Base-by-base conservation (phyloP, 2,329 filamentous ascomycete species). In the Penicillium occitanis region DNA sequence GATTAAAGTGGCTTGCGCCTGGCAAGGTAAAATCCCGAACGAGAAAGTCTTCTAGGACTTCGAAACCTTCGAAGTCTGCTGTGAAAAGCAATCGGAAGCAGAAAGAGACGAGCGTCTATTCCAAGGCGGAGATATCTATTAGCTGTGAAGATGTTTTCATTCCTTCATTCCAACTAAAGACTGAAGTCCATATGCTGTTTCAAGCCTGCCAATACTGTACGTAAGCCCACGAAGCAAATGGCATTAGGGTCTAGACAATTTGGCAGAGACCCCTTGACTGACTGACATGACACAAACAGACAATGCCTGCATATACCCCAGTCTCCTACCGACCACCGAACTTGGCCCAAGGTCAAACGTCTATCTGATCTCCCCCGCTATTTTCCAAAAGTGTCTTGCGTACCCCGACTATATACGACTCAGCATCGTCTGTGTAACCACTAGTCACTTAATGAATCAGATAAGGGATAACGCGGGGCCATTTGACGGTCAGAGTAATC, bases 1-100 rank as follows among this genome's bases (percentile, higher is more conserved):
- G 19, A 13, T 40, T 70, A n/a, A 77, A 72, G 22, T 81, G 79
- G 78, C 71, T 81, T 5, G 72, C 76, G n/a, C 77, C 78, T 1
- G 78, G 78, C 4, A 76, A 69, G 60, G 73, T 80, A 17, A 51
- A 51, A 51, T 51, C 48, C 25, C 48, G 48, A 30, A 51, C 25
- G 13, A 51, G 48, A n/a, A 51, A 51, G 25, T 51, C 48, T 51
- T 51, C 19, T 10, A 50, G 28, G 22, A 11, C 44, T 48, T 50
- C 42, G 1, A 42, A 42, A 5, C 17, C 42, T n/a, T 46, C 42
- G 5, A 46, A 46, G 42, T 46, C 42, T 46, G 8, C 46, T 50
- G 22, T 30, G 25, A 51, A 51, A 5, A 28, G 10, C 25, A 17
- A 51, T n/a, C 19, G 10, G 46, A 28, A 14, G 2, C 48, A 51